Base-by-base conservation (phyloP, 352 stramenopile genomes). In the Globisporangium ultimum region DNA sequence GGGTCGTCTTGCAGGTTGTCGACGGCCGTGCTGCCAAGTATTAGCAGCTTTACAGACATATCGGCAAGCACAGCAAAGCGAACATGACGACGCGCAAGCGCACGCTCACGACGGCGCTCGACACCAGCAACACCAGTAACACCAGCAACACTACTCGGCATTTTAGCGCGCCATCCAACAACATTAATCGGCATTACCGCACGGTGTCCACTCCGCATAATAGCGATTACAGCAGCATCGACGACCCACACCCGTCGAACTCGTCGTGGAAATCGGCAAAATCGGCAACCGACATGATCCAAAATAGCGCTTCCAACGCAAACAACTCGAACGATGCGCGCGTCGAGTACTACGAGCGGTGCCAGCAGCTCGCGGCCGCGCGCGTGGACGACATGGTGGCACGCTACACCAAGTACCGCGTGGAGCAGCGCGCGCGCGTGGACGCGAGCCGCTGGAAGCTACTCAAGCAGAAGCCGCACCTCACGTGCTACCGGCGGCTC, bases 341-440 rank as follows among this genome's bases (percentile, higher is more conserved):
- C 28, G 28, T 5, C 28, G 28, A 36, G 38, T 66, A 58, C 41
- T 59, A 61, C 48, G 54, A 51, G 36, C 60, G 60, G 15, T 60
- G 53, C 38, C 43, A 46, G 36, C 55, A 66, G 14, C 43, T 66
- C 12, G 60, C 60, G 0, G 46, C 53, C 8, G 53, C 60, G 48
- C 60, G 53, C 53, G 60, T 66, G 18, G 53, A 61, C n/a, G 60
- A 66, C 53, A 66, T 66, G 60, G 60, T 66, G 46, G 43, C 14
- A 38, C 60, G 52, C 22, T 48, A 66, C 60, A 17, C 60, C 53
- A 53, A 54, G 40, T 55, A 56, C 41, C 53, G 38, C n/a, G 55
- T 38, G 1, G 53, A 48, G 18, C 45, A 56, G 18, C 13, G 4
- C 3, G 28, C 13, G 0, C 53, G 46, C 20, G 53, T 66, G 45